phyloP scores from a whole-genome alignment of 1,284 basidiomycete species.

The Porogramme epimiltina region DNA sequence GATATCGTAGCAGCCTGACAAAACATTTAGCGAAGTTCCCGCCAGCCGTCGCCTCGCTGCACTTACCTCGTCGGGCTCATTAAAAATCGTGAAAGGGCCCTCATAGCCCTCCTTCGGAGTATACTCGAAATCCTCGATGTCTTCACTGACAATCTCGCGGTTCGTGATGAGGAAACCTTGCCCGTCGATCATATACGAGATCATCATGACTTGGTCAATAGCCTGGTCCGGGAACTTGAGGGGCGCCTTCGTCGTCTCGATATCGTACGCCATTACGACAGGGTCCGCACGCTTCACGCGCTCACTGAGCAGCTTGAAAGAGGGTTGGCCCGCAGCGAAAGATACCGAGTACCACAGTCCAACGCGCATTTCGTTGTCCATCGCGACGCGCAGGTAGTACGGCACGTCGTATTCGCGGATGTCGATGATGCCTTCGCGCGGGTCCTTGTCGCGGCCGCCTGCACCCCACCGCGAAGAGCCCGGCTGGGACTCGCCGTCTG shows the following conservation, averaged over 20 bases:
- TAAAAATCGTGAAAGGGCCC: constrained; percentile 96
- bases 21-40: neutral
- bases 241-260: constrained; percentile 98
- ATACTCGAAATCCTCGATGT: constrained; percentile 99
- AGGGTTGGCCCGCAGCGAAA: constrained; percentile 81
- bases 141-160: constrained; percentile 95
- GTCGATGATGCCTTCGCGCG: constrained; percentile 91
- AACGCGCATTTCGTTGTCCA: constrained; percentile 97
- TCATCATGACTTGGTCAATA: constrained; percentile 99
- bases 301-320: constrained; percentile 74
- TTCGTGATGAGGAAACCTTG: constrained; percentile 99
- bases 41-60: constrained; percentile 27
- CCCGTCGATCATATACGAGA: constrained; percentile 97
- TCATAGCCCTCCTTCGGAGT: constrained; percentile 98
- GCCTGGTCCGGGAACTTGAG: constrained; percentile 98
- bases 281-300: constrained; percentile 99
- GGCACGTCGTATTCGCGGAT: constrained; percentile 97
- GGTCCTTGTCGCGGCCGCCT: constrained; percentile 67
- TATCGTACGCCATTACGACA: constrained; percentile 99
- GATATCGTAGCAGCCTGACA: constrained; percentile 73
- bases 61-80: constrained; percentile 87
- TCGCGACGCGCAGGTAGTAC: constrained; percentile 97
- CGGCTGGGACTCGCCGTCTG: constrained; percentile 46
- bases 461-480: constrained; percentile 26
- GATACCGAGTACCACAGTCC: constrained; percentile 95